phyloP scores from a whole-genome alignment of 371 early-diverging fungal species.

The Mucor indicus region DNA sequence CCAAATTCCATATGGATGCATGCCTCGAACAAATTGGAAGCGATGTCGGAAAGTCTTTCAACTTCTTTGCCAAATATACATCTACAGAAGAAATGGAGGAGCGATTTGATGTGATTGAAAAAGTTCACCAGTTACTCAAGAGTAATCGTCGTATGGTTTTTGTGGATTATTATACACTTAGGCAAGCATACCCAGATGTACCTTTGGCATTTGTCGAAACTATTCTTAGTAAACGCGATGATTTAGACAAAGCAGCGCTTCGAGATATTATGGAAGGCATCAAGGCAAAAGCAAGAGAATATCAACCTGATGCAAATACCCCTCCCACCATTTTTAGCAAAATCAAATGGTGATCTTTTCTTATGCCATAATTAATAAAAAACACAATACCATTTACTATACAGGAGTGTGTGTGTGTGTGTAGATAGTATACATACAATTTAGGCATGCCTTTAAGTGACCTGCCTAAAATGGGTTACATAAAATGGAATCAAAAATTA shows the following conservation, averaged over 20 bases:
- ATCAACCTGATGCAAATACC: conserved; percentile 47
- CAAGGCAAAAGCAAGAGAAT: conserved; percentile 67
- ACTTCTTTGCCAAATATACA: conserved; percentile 69
- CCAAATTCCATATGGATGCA: conserved; percentile 66
- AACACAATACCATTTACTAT: too few relatives aligned
- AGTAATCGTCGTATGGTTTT: conserved; percentile 65
- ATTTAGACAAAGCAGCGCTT: conserved; percentile 68
- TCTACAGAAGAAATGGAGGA: conserved; percentile 59
- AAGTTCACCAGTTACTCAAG: conserved; percentile 67
- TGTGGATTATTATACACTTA: conserved; percentile 73
- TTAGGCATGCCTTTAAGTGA: too few relatives aligned
- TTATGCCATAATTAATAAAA: too few relatives aligned
- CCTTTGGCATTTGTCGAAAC: conserved; percentile 79
- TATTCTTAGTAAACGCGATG: conserved; percentile 72
- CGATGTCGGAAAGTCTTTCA: conserved; percentile 61
- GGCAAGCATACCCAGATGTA: conserved; percentile 80
- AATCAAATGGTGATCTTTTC: conserved; percentile 45
- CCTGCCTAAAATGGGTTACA: too few relatives aligned
- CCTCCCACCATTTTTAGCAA: conserved; percentile 52
- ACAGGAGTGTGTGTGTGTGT: too few relatives aligned
- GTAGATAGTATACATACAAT: too few relatives aligned
- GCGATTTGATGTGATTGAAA: conserved; percentile 74
- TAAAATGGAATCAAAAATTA: too few relatives aligned
- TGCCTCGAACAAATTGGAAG: conserved; percentile 62
- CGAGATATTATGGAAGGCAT: conserved; percentile 81